Conservation (phyloP, 73 alveolate species). For the Tetrahymena malaccensis region DNA sequence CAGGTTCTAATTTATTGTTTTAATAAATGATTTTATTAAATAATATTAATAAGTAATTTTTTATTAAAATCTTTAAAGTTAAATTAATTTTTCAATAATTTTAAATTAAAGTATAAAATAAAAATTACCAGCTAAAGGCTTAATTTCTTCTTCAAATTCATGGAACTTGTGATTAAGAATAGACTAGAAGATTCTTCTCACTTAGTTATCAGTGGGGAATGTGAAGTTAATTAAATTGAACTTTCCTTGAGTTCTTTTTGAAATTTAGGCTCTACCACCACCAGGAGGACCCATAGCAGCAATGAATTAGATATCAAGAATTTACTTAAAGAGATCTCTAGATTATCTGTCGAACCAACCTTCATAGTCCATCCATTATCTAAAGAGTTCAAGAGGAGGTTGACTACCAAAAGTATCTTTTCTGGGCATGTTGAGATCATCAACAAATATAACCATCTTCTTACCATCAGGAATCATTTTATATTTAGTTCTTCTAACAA, state of each 20-base stretch:
- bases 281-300: conserved; percentile 98
- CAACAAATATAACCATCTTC: conserved; percentile 91
- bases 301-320: conserved; percentile 73
- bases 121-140: conserved; percentile 45
- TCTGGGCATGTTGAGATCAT: conserved; percentile 98
- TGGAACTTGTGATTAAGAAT: conserved; percentile 57
- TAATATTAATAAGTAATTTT: too few species aligned
- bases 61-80: too few species aligned
- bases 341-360: conserved; percentile 86
- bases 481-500: conserved; percentile 95
- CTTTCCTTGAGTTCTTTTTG: conserved; percentile 63
- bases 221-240: conserved; percentile 70
- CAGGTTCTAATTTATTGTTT: conserved; percentile 4
- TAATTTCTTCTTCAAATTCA: conserved; percentile 77
- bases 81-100: too few species aligned
- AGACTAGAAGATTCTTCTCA: conserved; percentile 77
- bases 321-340: conserved; percentile 49
- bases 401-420: conserved; percentile 96
- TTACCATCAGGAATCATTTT: conserved; percentile 95
- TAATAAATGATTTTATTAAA: neutral
- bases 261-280: conserved; percentile 90
- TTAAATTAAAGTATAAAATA: neutral
- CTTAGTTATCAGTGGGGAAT: conserved; percentile 64
- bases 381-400: conserved; percentile 95
- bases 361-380: conserved; percentile 98